Evolutionary conservation across 805 yeast genomes (phyloP), one percentile per base, ranked within the genome.

Genomic region (Tetrapisispora arboricola): DNA sequence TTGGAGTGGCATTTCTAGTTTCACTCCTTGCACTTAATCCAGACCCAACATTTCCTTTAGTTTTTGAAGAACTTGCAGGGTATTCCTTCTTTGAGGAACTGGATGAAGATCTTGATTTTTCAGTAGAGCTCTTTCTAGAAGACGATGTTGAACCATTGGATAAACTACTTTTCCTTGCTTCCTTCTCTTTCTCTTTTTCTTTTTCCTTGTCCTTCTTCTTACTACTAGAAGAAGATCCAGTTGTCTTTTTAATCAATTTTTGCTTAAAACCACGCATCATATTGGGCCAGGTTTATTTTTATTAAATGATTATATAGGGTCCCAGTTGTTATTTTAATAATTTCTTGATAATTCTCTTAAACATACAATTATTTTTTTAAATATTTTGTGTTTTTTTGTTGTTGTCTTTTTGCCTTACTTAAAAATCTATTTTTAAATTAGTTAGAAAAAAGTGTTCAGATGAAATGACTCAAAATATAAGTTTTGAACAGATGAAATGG

Each of bases 191-290:
- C 31, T 65, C 67, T 41, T 60, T 62, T 37, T 63, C 57, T 47
- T 69, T 62, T 38, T 71, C 68, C 57, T 71, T 67, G 44, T 70
- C 66, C 49, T 70, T 66, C 42, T 64, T 53, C 46, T 61, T 62
- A 32, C 64, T 64, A 36, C 54, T 47, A 8, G 68, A 63, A n/a
- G 66, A 58, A 33, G 57, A 49, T 19, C 62, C 63, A 20, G 59
- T 51, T 19, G 66, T 57, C 49, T 60, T 60, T 55, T 60, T 61
- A 31, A 60, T 60, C 46, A 61, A 48, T 49, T 76, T 66, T 55
- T 78, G 82, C 55, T 77, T 78, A 61, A 78, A 78, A 22, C 84
- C 84, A 64, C 77, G 78, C 84, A 78, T 78, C 85, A 78, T 78
- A 53, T 68, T 75, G 61, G 33, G 28, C 26, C 10, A 38, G 15